Conservation (phyloP, 1,284 basidiomycete genomes). For the Kalmanozyma brasiliensis region DNA sequence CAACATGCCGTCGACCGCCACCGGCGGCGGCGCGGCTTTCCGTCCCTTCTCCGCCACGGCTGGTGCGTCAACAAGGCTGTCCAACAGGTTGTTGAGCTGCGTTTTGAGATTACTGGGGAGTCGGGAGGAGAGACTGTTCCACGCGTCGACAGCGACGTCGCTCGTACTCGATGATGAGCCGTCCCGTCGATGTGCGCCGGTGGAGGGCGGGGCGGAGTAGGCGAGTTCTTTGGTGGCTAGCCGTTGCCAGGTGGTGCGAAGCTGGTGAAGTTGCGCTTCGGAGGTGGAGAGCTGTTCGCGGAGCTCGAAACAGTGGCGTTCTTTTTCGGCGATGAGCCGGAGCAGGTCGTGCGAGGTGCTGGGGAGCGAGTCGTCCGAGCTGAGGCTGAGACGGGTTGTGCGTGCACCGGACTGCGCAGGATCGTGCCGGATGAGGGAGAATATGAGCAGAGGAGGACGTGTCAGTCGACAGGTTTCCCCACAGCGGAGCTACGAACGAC, state of each 20-base stretch:
- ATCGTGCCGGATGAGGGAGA: not conserved
- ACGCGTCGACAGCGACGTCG: conserved; percentile 32
- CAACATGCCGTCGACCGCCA: not conserved
- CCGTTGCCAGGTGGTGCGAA: conserved; percentile 32
- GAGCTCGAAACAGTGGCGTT: conserved; percentile 66
- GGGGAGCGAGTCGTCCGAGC: not conserved
- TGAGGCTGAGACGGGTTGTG: conserved; percentile 11
- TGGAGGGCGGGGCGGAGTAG: conserved; percentile 12
- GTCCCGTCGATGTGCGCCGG: conserved; percentile 13
- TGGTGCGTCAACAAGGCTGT: conserved; percentile 21
- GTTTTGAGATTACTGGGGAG: conserved; percentile 32
- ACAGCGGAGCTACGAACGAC: too few species aligned
- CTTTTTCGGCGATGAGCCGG: conserved; percentile 66
- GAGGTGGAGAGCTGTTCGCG: conserved; percentile 53
- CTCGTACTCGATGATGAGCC: conserved; percentile 5
- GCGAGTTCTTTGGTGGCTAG: conserved; percentile 21
- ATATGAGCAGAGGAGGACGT: not conserved
- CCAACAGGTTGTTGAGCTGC: conserved; percentile 36
- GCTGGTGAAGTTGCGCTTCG: conserved; percentile 21
- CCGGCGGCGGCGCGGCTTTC: conserved; percentile 5
- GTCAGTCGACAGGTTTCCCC: too few species aligned
- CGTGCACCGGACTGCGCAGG: not conserved
- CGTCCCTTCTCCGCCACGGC: conserved; percentile 9
- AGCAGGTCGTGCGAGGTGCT: conserved; percentile 48
- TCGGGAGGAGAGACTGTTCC: conserved; percentile 26